A percentile compares a stretch with the other conserved stretches of the same genome.
Evolutionary conservation across 2,329 filamentous ascomycete species (phyloP).

Genomic region (Nannizzia gypsea): DNA sequence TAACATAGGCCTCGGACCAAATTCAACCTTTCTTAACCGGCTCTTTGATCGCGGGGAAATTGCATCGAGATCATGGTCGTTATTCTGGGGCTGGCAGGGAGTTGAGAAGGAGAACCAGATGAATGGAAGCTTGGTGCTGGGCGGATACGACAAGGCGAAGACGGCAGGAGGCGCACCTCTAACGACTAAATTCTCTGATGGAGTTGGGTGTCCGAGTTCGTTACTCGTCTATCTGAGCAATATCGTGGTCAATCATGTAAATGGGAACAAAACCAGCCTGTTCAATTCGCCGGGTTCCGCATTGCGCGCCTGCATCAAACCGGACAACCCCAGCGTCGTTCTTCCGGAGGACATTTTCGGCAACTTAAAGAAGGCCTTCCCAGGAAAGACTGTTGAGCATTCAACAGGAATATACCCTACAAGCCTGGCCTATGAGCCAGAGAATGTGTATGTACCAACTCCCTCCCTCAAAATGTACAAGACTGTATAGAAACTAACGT

Average conservation of each 20-base stretch:
- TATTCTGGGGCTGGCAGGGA: slow-evolving; percentile 12
- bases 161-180: slow-evolving; percentile 2
- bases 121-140: slow-evolving; percentile 10
- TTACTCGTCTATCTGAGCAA: slow-evolving; percentile 7
- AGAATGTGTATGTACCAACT: neutral
- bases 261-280: neutral
- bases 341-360: slow-evolving; percentile 3
- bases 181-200: neutral
- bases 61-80: slow-evolving; percentile 10
- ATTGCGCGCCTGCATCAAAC: slow-evolving; percentile 19
- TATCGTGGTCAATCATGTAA: slow-evolving; percentile 4
- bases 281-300: neutral
- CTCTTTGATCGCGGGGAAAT: slow-evolving; percentile 5
- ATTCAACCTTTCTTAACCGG: slow-evolving; percentile 4
- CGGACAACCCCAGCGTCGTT: neutral
- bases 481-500: neutral
- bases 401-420: neutral
- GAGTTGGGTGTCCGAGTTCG: slow-evolving; percentile 8
- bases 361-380: slow-evolving; percentile 3
- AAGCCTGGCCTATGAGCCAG: neutral
- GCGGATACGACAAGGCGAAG: slow-evolving; percentile 13
- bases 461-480: neutral
- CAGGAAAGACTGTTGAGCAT: neutral
- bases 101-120: slow-evolving; percentile 6
- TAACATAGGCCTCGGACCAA: neutral